Base-by-base conservation (phyloP, 2,329 filamentous ascomycete species). In the Cryphonectria radicalis region DNA sequence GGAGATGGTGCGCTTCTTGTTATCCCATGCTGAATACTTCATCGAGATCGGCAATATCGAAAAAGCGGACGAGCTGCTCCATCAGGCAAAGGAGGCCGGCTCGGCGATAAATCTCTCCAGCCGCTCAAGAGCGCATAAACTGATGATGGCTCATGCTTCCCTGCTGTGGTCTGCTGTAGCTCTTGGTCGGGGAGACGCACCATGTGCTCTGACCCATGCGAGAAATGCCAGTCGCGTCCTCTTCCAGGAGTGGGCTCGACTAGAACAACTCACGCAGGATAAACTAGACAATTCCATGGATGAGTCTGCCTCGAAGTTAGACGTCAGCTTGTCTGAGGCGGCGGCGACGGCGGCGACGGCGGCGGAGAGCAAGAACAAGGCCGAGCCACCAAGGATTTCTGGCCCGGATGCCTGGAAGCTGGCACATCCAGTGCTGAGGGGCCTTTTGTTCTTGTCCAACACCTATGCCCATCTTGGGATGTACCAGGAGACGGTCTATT, bases 401-500 rank as follows among this genome's bases (percentile, higher is more conserved):
- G 90, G 90, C 67, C 90, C 93, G 0, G 86, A 88, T 2, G 94
- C 95, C 76, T 98, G 95, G 95, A 85, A 87, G 7, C 84, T 97
- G 28, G 90, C 96, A 10, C 88, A 89, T 40, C 90, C 91, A 0
- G 86, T 98, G 28, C 91, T 94, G 76, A 87, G 89, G 42, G 89
- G 90, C 70, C 84, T 97, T 19, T 81, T 91, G 72, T 91, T 94
- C 71, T 87, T 97, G 3, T 94, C 94, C 0, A 87, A 88, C 4
- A 84, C 97, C 1, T 97, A 95, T 76, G 90, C 92, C 0, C 92
- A 97, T 74, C 88, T 96, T 74, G 96, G 96, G 40, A 88, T 97
- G 81, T 93, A 94, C 74, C 91, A 93, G 72, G 95, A 98, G 79
- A 95, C 95, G 1, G 83, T 95, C 0, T 96, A 95, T 78, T 97